These are phyloP conservation scores for Incumbomyces lentus DNA, from an alignment of 2,329 filamentous ascomycete genomes.

Conservation along the genomic window DNA sequence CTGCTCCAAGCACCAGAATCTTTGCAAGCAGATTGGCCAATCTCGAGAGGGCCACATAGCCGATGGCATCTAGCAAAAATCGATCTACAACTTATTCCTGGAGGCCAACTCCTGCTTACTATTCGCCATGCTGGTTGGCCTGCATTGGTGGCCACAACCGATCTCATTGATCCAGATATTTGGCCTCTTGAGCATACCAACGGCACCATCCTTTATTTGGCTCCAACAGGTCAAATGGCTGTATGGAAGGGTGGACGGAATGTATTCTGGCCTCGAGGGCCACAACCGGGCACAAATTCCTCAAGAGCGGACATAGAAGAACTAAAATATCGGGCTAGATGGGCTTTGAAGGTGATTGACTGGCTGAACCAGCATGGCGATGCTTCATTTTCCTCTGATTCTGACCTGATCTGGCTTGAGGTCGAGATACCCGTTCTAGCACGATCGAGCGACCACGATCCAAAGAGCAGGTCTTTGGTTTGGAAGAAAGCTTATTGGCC, in stretches of 20 bases:
- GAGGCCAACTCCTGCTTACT: slow-evolving; percentile 17
- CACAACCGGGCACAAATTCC: too few species aligned
- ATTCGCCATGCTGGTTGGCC: neutral
- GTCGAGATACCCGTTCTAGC: slow-evolving; percentile 11
- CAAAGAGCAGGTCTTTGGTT: slow-evolving; percentile 18
- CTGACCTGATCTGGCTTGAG: slow-evolving; percentile 13
- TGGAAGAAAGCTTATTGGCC: slow-evolving; percentile 37
- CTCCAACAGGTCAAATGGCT: slow-evolving; percentile 6
- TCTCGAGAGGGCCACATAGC: neutral
- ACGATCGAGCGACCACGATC: neutral
- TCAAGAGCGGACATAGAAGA: neutral
- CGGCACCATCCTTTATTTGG: neutral
- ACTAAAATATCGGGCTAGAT: neutral
- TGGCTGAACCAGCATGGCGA: neutral
- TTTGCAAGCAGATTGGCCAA: neutral
- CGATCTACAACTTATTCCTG: slow-evolving; percentile 16
- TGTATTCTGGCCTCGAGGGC: too few species aligned
- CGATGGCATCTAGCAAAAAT: slow-evolving; percentile 6
- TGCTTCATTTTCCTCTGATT: neutral
- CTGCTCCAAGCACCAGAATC: neutral
- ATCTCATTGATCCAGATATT: neutral
- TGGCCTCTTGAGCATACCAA: neutral
- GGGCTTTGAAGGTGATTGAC: neutral
- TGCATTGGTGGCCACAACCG: neutral
- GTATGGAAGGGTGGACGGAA: neutral